Evolutionary conservation across 805 yeast species (phyloP).

Genomic region (Lipomyces spencermartinsiae): DNA sequence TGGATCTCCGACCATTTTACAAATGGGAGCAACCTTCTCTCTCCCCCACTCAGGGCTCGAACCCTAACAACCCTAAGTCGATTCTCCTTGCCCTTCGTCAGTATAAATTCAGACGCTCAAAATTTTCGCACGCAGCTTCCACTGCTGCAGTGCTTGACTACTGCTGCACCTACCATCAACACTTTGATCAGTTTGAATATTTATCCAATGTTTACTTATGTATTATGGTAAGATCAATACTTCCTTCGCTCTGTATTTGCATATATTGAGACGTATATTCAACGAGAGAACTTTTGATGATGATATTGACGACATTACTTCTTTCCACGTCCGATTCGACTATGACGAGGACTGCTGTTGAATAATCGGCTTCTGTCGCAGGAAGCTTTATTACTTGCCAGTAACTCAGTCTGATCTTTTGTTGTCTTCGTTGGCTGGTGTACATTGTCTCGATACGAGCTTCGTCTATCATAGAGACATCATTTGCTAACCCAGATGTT

Average conservation of each 20-base stretch:
- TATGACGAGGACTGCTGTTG: conserved; percentile 38
- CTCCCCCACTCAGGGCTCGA: background rate
- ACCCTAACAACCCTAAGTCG: background rate
- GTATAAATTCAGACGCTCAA: background rate
- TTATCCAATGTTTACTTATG: background rate
- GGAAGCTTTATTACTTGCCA: conserved; percentile 39
- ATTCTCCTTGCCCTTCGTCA: background rate
- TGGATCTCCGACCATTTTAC: background rate
- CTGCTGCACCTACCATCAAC: background rate
- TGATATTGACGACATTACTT: conserved; percentile 32
- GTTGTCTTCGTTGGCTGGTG: conserved; percentile 1
- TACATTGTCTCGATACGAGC: background rate
- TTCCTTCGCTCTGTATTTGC: background rate
- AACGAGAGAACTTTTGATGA: conserved; percentile 13
- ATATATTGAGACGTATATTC: background rate
- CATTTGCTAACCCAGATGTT: background rate
- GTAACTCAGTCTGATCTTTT: conserved; percentile 37
- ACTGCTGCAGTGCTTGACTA: background rate
- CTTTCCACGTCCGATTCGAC: conserved; percentile 40
- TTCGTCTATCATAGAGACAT: background rate
- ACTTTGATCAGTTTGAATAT: background rate
- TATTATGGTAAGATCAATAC: conserved; percentile 1
- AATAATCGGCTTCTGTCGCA: conserved; percentile 34
- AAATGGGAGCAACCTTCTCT: no score
- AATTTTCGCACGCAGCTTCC: background rate